Base-by-base conservation (phyloP, 202 grass and related monocot species). In the Zizania palustris region DNA sequence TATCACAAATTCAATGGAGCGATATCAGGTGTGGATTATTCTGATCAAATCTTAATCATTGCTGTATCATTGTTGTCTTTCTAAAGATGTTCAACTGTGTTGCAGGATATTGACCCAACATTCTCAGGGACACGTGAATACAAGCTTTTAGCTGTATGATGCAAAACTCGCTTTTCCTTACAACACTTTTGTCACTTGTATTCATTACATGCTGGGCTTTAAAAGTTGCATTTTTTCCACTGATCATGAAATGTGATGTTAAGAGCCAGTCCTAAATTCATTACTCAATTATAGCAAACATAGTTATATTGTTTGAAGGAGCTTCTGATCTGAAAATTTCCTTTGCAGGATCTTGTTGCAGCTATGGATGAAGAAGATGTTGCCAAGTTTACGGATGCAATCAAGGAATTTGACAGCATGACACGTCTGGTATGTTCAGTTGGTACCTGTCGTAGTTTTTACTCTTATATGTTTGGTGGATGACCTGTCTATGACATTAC, bases 71-170 rank as follows among this genome's bases (percentile, higher is more conserved):
- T 67, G 10, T 53, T 28, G 28, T 28, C 44, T 63, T 75, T 74
- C 56, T 83, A 43, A 88, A 66, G 42, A 61, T 76, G 14, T 80
- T 12, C 53, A 54, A 42, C 60, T 75, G 20, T 83, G 69, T 79
- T 81, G 49, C 83, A 97, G 93, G 93, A 97, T 71, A 87, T 97
- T 68, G 93, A 97, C 19, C 93, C 93, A 1, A 93, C 93, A 20
- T 97, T 97, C 85, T 97, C 93, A 34, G 90, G 90, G 63, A 97
- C 93, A 11, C 85, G 93, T 13, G 93, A 97, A 86, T 97, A 91
- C 71, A 90, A 90, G 58, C 93, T 97, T 77, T 88, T 97, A 86
- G 54, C 90, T 83, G 93, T 97, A 93, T 79, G 85, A 59, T 73
- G 71, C 55, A 44, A 40, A 73, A 16, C 48, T 67, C 76, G 41